A percentile compares a stretch with the other conserved stretches of the same genome.
phyloP scores from a whole-genome alignment of 345 rosid genomes.

The Sonneratia caseolaris region DNA sequence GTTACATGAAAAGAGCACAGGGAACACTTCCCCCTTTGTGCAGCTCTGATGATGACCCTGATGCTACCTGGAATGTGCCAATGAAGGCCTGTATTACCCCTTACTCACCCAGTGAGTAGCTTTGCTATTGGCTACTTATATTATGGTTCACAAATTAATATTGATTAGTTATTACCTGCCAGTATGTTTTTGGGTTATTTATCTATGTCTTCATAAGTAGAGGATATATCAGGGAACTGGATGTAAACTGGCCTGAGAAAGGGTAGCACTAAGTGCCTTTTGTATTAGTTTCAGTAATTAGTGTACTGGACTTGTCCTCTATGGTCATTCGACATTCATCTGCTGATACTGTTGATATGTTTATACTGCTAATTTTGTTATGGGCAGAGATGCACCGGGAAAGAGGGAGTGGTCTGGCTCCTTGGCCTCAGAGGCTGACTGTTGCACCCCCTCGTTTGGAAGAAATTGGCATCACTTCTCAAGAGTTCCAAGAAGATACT shows the following conservation, averaged over 20 bases:
- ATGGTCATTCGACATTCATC: neutral
- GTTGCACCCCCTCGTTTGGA: conserved; percentile 74
- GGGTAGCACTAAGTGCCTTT: neutral
- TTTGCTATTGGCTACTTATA: neutral
- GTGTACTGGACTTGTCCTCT: neutral
- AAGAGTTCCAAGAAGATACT: conserved; percentile 64
- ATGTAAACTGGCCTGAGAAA: neutral
- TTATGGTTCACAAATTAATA: neutral
- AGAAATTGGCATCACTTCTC: conserved; percentile 60
- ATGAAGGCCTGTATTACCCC: conserved; percentile 91
- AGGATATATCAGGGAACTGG: neutral
- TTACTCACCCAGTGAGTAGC: conserved; percentile 65
- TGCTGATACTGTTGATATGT: neutral
- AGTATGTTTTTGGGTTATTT: neutral
- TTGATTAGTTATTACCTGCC: neutral
- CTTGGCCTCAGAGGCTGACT: conserved; percentile 82
- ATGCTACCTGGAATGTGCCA: conserved; percentile 73
- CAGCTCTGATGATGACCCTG: conserved; percentile 64
- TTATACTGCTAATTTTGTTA: neutral
- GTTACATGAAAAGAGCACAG: conserved; percentile 64
- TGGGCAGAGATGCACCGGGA: conserved; percentile 71
- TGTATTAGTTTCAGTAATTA: neutral
- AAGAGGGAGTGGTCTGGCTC: conserved; percentile 69
- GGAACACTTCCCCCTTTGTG: conserved; percentile 76
- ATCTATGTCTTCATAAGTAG: neutral